Percentiles rank a stretch among this genome's conserved stretches.
Conservation (phyloP, 768 basidiomycete species). For the Tulasnella calospora region DNA sequence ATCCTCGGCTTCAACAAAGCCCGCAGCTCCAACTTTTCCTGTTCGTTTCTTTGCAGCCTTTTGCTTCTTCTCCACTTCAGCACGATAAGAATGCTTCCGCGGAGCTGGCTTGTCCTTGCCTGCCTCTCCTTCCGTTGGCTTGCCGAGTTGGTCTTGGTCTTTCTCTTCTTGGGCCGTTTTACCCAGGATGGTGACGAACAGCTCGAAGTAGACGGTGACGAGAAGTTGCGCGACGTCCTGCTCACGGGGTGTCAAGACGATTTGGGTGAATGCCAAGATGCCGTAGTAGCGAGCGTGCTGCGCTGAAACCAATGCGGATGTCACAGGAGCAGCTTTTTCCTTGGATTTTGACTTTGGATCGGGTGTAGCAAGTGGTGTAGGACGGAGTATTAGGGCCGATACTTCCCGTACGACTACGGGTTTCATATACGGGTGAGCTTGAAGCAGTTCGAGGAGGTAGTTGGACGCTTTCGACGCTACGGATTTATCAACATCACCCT, state of each 20-base stretch:
- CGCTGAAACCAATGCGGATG: constrained; percentile 27
- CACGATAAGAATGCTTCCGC: constrained; percentile 17
- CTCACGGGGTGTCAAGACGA: constrained; percentile 63
- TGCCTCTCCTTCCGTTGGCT: constrained; percentile 27
- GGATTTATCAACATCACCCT: constrained; percentile 87
- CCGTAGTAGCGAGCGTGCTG: constrained; percentile 84
- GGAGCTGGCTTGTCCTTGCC: constrained; percentile 29
- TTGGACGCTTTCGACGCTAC: constrained; percentile 88
- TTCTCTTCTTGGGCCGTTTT: constrained; percentile 32
- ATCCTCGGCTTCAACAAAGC: constrained; percentile 72
- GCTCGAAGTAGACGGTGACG: constrained; percentile 88
- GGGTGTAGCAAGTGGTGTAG: constrained; percentile 36
- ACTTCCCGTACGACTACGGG: constrained; percentile 81
- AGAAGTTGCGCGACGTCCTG: constrained; percentile 68
- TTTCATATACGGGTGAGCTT: constrained; percentile 92
- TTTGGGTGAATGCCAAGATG: constrained; percentile 90
- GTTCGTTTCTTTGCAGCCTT: constrained; percentile 41
- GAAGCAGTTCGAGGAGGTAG: constrained; percentile 81
- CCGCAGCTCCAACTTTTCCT: constrained; percentile 48
- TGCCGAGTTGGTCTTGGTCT: constrained; percentile 33
- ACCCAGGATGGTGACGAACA: constrained; percentile 78
- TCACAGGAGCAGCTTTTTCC: constrained; percentile 33
- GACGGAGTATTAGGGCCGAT: constrained; percentile 68
- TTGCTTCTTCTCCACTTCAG: constrained; percentile 25
- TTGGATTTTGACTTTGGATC: constrained; percentile 37